A percentile compares a stretch with the other conserved stretches of the same genome.
Conservation (phyloP, 345 rosid genomes). For the Theobroma cacao region DNA sequence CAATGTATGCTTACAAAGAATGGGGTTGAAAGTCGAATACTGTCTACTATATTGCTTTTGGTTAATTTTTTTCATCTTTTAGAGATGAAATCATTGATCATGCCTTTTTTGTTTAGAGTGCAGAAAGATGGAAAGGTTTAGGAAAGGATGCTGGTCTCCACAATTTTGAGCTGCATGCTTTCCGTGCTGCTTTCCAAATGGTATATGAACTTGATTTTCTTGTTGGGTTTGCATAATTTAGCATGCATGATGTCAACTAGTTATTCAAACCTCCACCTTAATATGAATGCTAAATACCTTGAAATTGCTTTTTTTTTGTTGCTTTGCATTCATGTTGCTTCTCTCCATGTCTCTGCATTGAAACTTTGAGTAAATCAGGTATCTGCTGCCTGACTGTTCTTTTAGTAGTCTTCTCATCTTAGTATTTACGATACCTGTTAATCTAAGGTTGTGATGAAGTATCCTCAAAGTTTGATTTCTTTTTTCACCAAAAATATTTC, state of each 20-base stretch:
- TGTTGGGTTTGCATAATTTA: background rate
- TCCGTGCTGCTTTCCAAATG: slow-evolving; percentile 93
- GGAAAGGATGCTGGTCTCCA: slow-evolving; percentile 69
- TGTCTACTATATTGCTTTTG: background rate
- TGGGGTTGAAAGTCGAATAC: background rate
- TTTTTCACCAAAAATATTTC: background rate
- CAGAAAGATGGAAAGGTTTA: slow-evolving; percentile 84
- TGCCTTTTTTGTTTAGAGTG: slow-evolving; percentile 54
- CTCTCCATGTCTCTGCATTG: background rate
- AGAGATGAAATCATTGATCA: background rate
- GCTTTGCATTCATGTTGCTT: background rate
- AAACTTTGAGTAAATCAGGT: background rate
- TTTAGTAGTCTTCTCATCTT: background rate
- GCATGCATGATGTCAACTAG: background rate
- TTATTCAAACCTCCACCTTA: background rate
- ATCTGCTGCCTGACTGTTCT: background rate
- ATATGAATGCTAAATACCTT: background rate
- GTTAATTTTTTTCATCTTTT: background rate
- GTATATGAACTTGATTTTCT: slow-evolving; percentile 32
- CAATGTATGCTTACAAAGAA: background rate
- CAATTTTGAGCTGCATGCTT: slow-evolving; percentile 87
- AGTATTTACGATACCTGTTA: background rate
- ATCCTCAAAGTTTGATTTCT: background rate
- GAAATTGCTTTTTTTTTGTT: background rate
- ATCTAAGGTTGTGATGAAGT: background rate